Percentiles rank a stretch among this genome's conserved stretches.
Evolutionary conservation across 805 yeast genomes (phyloP).

Genomic region (Candida nemodendra): DNA sequence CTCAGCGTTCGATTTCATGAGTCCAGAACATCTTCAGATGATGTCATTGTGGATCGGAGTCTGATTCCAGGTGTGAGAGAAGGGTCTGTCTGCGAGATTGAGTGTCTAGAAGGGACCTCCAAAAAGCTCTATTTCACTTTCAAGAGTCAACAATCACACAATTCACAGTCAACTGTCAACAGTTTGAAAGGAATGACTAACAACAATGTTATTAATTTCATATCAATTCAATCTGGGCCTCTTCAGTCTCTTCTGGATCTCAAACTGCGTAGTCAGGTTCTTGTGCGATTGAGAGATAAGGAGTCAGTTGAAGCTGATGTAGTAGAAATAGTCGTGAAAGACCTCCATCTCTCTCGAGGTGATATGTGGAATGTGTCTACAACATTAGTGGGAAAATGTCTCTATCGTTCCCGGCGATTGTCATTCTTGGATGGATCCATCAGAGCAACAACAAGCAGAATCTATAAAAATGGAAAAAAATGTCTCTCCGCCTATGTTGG

Average conservation of each 20-base stretch:
- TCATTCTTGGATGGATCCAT: slow-evolving; percentile 58
- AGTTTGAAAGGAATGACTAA: slow-evolving; percentile 23
- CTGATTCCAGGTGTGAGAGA: slow-evolving; percentile 60
- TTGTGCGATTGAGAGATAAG: slow-evolving; percentile 47
- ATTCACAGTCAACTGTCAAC: slow-evolving; percentile 7
- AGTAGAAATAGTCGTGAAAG: slow-evolving; percentile 78
- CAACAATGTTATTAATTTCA: slow-evolving; percentile 29
- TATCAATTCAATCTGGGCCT: slow-evolving; percentile 61
- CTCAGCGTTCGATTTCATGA: slow-evolving; percentile 66
- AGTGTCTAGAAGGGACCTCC: slow-evolving; percentile 38
- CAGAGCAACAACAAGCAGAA: slow-evolving; percentile 60
- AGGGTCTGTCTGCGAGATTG: slow-evolving; percentile 78
- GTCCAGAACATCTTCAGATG: slow-evolving; percentile 50
- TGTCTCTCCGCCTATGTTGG: slow-evolving; percentile 77
- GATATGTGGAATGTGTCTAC: slow-evolving; percentile 89
- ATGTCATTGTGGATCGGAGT: slow-evolving; percentile 60
- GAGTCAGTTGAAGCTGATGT: slow-evolving; percentile 69
- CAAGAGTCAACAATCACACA: slow-evolving; percentile 22
- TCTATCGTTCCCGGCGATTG: slow-evolving; percentile 64
- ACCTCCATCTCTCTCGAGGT: slow-evolving; percentile 78
- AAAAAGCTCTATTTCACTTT: slow-evolving; percentile 46
- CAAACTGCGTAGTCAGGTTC: slow-evolving; percentile 65
- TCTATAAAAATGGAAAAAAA: slow-evolving; percentile 66
- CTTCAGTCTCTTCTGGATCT: slow-evolving; percentile 61
- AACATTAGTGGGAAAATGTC: slow-evolving; percentile 57